phyloP scores from a whole-genome alignment of 1,284 basidiomycete species.

The Melampsora allii-populina region DNA sequence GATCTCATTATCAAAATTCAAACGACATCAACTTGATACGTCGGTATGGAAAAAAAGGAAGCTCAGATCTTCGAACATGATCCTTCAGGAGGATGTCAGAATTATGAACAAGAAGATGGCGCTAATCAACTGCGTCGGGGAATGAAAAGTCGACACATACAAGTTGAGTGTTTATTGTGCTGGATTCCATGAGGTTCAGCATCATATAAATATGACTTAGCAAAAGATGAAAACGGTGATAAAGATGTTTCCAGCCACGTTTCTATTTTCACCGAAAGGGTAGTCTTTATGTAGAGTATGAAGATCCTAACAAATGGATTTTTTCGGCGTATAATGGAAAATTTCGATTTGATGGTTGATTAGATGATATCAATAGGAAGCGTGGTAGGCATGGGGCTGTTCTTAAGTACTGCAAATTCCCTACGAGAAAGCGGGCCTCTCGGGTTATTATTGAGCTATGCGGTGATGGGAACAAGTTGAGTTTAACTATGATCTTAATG shows the following conservation, averaged over 20 bases:
- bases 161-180: slow-evolving; percentile 2
- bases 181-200: too few relatives aligned
- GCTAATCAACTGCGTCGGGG: not conserved
- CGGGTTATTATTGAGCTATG: slow-evolving; percentile 54
- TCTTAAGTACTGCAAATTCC: slow-evolving; percentile 53
- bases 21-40: too few relatives aligned
- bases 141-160: slow-evolving; percentile 27
- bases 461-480: slow-evolving; percentile 24
- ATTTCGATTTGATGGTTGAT: not conserved
- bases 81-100: too few relatives aligned
- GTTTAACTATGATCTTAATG: slow-evolving; percentile 52
- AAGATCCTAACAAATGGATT: not conserved
- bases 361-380: slow-evolving; percentile 39
- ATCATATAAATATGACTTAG: too few relatives aligned
- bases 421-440: slow-evolving; percentile 55
- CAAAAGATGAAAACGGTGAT: too few relatives aligned
- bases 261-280: not conserved
- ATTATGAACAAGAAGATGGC: too few relatives aligned
- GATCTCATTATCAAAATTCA: too few relatives aligned
- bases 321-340: not conserved
- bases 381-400: slow-evolving; percentile 48
- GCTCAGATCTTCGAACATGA: too few relatives aligned
- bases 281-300: not conserved
- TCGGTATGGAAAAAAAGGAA: too few relatives aligned
- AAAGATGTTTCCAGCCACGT: not conserved